Base-by-base conservation (phyloP, 129 eudicot genomes). In the Flaveria linearis region DNA sequence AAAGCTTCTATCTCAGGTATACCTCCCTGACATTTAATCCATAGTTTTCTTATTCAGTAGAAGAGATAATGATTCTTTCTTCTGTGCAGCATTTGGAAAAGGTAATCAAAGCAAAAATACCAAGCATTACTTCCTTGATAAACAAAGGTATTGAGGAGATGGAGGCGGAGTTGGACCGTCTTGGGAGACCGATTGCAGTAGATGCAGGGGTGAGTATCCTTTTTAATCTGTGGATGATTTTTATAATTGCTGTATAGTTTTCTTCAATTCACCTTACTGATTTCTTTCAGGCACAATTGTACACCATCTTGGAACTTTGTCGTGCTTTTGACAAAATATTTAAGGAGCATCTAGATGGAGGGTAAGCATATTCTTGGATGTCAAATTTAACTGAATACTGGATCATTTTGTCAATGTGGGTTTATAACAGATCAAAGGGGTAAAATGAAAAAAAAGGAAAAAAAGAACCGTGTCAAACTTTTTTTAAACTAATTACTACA, bases 321-420 rank as follows among this genome's bases (percentile, higher is more conserved):
- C 93, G 93, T 68, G 93, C 93, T 28, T 88, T 88, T 88, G 90
- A 85, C 84, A 81, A 86, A 76, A 80, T 80, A 41, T 88, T 88
- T 18, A 84, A 82, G 74, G 88, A 88, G 76, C 93, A 88, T 76
- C 82, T 88, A 49, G 90, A 88, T 67, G 93, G 93, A 86, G 90
- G 93, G 93, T 88, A 86, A 80, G 76, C 41, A 56, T 56, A 15
- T 42, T n/a, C 28, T 47, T 63, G 65, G 36, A 26, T 16, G 22
- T 50, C 36, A 71, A 23, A 26, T 62, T 51, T 49, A 25, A 50
- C 15, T 68, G 25, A 47, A 15, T 22, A 52, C 58, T 52, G 10
- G 58, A 52, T 52, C 18, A 25, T 64, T 36, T 22, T 50, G 72
- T 47, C 64, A 28, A 18, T 64, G 9, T 18, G 49, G 23, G 51